phyloP scores from a whole-genome alignment of 768 basidiomycete genomes.

The Auriscalpium vulgare region DNA sequence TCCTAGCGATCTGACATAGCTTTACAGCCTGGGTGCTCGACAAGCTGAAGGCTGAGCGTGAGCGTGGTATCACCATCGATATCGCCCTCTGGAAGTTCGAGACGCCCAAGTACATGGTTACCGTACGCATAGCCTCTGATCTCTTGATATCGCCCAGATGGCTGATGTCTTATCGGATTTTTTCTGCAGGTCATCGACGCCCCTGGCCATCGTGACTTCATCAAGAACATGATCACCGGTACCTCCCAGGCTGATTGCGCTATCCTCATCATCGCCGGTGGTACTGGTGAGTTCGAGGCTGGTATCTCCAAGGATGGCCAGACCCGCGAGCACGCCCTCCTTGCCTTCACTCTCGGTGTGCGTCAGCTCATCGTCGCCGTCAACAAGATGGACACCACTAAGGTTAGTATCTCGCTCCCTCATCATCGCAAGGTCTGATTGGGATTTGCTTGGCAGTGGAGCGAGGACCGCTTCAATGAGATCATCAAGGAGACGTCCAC shows the following conservation, averaged over 20 bases:
- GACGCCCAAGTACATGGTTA: constrained; percentile 94
- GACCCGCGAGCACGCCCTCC: constrained; percentile 99
- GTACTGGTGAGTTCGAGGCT: constrained; percentile 99
- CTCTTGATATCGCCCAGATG: constrained; percentile 3
- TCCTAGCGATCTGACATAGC: constrained; percentile 19
- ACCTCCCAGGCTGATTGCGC: constrained; percentile 99
- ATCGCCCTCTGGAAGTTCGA: constrained; percentile 99
- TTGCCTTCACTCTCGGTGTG: constrained; percentile 99
- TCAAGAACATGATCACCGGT: constrained; percentile 99
- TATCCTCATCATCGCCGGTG: constrained; percentile 98
- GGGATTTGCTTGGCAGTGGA: constrained; percentile 58
- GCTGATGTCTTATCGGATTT: constrained; percentile 1
- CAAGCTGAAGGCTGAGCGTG: constrained; percentile 99
- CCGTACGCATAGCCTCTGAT: constrained; percentile 42
- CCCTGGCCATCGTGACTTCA: constrained; percentile 99
- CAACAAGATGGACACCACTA: constrained; percentile 99
- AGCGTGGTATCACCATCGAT: constrained; percentile 99
- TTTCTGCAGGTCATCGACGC: constrained; percentile 84
- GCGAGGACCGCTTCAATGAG: constrained; percentile 99
- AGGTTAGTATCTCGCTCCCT: constrained; percentile 33
- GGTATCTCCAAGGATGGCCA: constrained; percentile 99
- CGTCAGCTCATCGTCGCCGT: constrained; percentile 99
- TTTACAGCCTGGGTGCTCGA: constrained; percentile 95
- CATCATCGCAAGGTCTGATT: no score
- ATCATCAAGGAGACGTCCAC: constrained; percentile 95